These are phyloP conservation scores for Fusarium papillatum DNA, from an alignment of 2,329 filamentous ascomycete species.

Conservation along the genomic window DNA sequence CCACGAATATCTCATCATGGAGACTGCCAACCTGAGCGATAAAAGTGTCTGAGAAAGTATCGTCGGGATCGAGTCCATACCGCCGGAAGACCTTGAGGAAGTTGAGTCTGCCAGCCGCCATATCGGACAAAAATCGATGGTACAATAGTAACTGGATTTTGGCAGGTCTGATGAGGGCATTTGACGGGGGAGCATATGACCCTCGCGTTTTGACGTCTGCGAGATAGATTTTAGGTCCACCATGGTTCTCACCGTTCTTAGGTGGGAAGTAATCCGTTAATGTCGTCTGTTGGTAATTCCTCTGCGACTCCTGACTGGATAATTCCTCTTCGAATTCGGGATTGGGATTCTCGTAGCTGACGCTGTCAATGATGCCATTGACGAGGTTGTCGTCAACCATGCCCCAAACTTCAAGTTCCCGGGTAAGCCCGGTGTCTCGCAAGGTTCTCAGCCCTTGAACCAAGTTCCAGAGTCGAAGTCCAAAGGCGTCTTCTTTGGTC, in stretches of 20 bases:
- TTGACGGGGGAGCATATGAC: conserved; percentile 73
- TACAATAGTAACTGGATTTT: conserved; percentile 93
- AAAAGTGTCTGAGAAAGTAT: conserved; percentile 83
- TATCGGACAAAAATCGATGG: conserved; percentile 83
- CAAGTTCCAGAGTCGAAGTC: conserved; percentile 89
- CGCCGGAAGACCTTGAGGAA: conserved; percentile 78
- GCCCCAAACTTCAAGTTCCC: conserved; percentile 90
- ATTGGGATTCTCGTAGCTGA: conserved; percentile 85
- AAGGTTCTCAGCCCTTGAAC: conserved; percentile 86
- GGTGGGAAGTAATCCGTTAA: conserved; percentile 58
- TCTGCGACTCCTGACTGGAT: conserved; percentile 47
- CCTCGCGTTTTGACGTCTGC: conserved; percentile 90
- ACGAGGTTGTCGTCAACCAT: conserved; percentile 85
- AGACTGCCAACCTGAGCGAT: conserved; percentile 80
- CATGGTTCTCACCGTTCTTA: conserved; percentile 11
- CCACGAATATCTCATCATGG: conserved; percentile 75
- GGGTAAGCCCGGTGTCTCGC: conserved; percentile 77
- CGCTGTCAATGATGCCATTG: conserved; percentile 90
- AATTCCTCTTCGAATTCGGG: conserved; percentile 75
- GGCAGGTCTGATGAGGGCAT: conserved; percentile 80
- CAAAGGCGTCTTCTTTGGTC: conserved; percentile 86
- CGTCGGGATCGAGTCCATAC: conserved; percentile 76
- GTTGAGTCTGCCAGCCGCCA: conserved; percentile 79
- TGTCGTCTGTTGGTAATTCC: conserved; percentile 49
- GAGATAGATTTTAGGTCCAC: conserved; percentile 71